Conservation (phyloP, 176 grass and related monocot genomes). For the Phoenix dactylifera region DNA sequence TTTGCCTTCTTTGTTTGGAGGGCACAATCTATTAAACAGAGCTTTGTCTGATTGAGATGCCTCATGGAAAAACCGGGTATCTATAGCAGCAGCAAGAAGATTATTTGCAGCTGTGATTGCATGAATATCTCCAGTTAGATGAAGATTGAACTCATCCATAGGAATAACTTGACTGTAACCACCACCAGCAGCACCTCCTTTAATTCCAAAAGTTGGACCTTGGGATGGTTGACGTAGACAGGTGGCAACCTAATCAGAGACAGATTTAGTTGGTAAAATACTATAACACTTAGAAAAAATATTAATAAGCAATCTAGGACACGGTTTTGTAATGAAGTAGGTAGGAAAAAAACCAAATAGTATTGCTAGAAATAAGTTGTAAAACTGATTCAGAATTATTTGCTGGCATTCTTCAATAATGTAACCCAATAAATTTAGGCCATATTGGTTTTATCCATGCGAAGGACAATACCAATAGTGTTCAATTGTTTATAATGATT, state of each 20-base stretch:
- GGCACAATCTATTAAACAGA: conserved; percentile 85
- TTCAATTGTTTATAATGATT: too few relatives aligned
- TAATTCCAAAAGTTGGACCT: conserved; percentile 95
- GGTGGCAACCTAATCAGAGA: conserved; percentile 59
- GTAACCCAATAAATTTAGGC: too few relatives aligned
- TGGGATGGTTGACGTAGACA: conserved; percentile 94
- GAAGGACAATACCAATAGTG: too few relatives aligned
- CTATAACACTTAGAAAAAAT: too few relatives aligned
- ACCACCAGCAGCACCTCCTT: conserved; percentile 94
- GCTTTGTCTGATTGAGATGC: conserved; percentile 90
- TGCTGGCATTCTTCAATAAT: too few relatives aligned
- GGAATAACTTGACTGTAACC: conserved; percentile 99
- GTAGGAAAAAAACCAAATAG: too few relatives aligned
- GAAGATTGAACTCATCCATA: conserved; percentile 99
- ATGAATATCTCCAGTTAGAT: conserved; percentile 93
- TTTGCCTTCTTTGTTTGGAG: conserved; percentile 91
- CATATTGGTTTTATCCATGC: too few relatives aligned
- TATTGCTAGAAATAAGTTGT: too few relatives aligned
- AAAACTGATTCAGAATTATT: too few relatives aligned
- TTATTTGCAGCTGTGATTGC: conserved; percentile 98
- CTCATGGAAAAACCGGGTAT: conserved; percentile 91
- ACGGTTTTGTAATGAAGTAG: too few relatives aligned
- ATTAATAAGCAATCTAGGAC: too few relatives aligned
- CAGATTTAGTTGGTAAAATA: conserved; percentile 8
- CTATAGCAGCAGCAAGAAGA: conserved; percentile 97